Evolutionary conservation across 805 yeast genomes (phyloP).

Genomic region (Saturnispora hagleri): DNA sequence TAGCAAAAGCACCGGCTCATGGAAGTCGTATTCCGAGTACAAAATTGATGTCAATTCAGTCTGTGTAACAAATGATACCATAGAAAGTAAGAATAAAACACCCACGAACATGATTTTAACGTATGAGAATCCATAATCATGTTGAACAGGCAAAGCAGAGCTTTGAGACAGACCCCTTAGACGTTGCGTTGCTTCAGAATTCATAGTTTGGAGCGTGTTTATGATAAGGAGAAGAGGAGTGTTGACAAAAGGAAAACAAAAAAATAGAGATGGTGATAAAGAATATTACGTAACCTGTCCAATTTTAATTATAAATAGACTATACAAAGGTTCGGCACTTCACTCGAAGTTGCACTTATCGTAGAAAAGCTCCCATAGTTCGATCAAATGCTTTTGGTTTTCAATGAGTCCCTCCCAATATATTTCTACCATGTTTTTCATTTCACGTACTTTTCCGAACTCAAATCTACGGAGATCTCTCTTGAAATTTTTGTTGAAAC

Average conservation of each 20-base stretch:
- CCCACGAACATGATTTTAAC: slow-evolving; percentile 37
- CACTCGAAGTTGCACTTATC: slow-evolving; percentile 33
- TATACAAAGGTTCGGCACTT: not conserved
- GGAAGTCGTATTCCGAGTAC: slow-evolving; percentile 43
- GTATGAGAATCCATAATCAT: slow-evolving; percentile 24
- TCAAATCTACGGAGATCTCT: slow-evolving; percentile 64
- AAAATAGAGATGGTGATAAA: not conserved
- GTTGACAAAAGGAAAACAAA: not conserved
- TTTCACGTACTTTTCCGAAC: slow-evolving; percentile 67
- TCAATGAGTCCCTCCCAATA: slow-evolving; percentile 86
- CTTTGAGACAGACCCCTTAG: slow-evolving; percentile 12
- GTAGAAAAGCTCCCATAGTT: slow-evolving; percentile 83
- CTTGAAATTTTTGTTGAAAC: slow-evolving; percentile 56
- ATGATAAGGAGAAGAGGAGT: not conserved
- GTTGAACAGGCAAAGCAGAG: slow-evolving; percentile 38
- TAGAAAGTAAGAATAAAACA: slow-evolving; percentile 37
- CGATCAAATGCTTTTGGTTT: slow-evolving; percentile 84
- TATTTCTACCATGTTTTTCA: slow-evolving; percentile 82
- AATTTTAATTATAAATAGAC: not conserved
- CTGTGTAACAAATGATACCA: slow-evolving; percentile 62
- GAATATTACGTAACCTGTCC: not conserved
- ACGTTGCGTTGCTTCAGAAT: slow-evolving; percentile 32
- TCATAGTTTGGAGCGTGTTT: not conserved
- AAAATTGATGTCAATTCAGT: slow-evolving; percentile 73
- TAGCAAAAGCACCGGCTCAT: slow-evolving; percentile 63